Evolutionary conservation across 768 basidiomycete species (phyloP).

Genomic region (Pleurotus djamor): DNA sequence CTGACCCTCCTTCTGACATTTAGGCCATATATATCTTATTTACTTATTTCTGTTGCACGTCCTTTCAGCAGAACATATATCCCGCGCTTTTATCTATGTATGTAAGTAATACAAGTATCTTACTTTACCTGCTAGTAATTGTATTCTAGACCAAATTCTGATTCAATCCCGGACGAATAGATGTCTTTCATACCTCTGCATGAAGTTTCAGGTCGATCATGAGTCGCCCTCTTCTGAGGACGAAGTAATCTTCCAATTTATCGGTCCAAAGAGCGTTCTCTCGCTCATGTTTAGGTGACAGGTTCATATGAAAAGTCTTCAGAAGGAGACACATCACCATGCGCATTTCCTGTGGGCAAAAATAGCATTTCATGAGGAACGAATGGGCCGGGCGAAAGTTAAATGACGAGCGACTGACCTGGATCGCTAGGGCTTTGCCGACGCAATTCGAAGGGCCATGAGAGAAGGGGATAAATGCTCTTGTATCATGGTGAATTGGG

Average conservation of each 20-base stretch:
- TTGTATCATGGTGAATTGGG: slow-evolving; percentile 22
- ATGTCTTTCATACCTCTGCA: not conserved
- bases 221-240: slow-evolving; percentile 29
- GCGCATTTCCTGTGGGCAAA: slow-evolving; percentile 29
- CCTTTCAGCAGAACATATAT: slow-evolving; percentile 32
- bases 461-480: slow-evolving; percentile 44
- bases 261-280: slow-evolving; percentile 28
- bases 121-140: slow-evolving; percentile 3
- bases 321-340: slow-evolving; percentile 33
- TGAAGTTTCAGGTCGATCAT: slow-evolving; percentile 25
- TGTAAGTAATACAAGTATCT: not conserved
- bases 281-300: slow-evolving; percentile 11
- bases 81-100: not conserved
- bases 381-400: not conserved
- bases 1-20: not conserved
- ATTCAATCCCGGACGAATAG: too few species aligned
- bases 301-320: slow-evolving; percentile 35
- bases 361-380: slow-evolving; percentile 14
- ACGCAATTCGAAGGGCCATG: slow-evolving; percentile 41
- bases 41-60: not conserved
- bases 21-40: not conserved
- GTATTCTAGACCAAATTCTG: not conserved
- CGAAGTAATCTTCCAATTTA: slow-evolving; percentile 34
- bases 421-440: slow-evolving; percentile 38
- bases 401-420: slow-evolving; percentile 6